phyloP scores from a whole-genome alignment of 495 filamentous ascomycete genomes.

The Aspergillus olivimuriae region DNA sequence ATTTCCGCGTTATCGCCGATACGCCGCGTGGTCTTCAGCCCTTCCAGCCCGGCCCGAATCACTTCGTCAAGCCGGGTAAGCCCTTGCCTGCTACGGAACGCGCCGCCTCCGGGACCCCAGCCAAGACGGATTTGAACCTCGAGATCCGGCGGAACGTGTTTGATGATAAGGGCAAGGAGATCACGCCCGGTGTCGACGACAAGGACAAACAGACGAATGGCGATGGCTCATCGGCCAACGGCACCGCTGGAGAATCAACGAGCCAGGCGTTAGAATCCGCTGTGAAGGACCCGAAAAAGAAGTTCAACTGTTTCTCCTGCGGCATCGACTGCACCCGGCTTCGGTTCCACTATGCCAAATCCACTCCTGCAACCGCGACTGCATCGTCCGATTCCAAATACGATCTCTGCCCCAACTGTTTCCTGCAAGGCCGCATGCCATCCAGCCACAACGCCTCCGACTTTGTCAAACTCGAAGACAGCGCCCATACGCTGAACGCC shows the following conservation, averaged over 20 bases:
- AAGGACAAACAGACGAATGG: constrained; percentile 72
- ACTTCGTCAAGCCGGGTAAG: constrained; percentile 66
- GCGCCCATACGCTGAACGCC: constrained; percentile 61
- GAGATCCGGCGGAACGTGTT: constrained; percentile 93
- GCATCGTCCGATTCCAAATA: constrained; percentile 59
- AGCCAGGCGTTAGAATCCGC: constrained; percentile 55
- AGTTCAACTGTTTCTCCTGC: constrained; percentile 80
- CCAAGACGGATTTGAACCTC: constrained; percentile 77
- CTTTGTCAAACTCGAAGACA: constrained; percentile 84
- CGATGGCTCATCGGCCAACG: constrained; percentile 56
- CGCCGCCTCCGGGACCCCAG: constrained; percentile 60
- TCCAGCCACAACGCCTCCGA: constrained; percentile 61
- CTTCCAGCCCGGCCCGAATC: constrained; percentile 81
- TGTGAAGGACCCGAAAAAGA: constrained; percentile 57
- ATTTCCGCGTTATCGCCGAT: constrained; percentile 91
- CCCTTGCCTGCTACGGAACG: constrained; percentile 65
- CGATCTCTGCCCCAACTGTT: constrained; percentile 87
- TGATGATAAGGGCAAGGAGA: constrained; percentile 83
- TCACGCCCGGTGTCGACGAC: constrained; percentile 49
- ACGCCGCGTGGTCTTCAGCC: constrained; percentile 91
- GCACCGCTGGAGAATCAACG: constrained; percentile 37
- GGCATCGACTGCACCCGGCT: constrained; percentile 88
- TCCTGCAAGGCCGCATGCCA: constrained; percentile 72
- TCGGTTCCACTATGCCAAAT: constrained; percentile 78
- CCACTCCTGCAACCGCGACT: constrained; percentile 48